Percentiles rank a stretch among this genome's conserved stretches.
Conservation (phyloP, 2,329 filamentous ascomycete genomes). For the Aspergillus tubingensis region DNA sequence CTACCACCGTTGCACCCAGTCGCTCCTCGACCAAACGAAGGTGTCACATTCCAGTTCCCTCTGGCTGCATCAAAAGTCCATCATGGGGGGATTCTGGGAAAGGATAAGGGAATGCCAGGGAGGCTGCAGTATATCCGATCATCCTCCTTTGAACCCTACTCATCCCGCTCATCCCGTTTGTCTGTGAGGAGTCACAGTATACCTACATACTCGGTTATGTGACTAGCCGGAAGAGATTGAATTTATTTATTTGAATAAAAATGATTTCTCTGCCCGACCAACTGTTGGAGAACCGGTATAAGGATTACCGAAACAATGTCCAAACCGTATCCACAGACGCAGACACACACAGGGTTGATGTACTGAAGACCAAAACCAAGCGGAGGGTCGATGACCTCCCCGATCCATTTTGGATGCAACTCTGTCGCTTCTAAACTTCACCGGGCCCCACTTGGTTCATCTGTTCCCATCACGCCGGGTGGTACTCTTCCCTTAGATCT, state of each 20-base stretch:
- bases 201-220: not conserved
- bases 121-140: too few species aligned
- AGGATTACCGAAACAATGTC: not conserved
- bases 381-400: not conserved
- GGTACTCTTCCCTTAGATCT: not conserved
- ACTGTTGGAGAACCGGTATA: not conserved
- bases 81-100: not conserved
- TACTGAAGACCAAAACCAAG: too few species aligned
- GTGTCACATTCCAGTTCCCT: conserved; percentile 20
- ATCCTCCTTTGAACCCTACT: too few species aligned
- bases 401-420: conserved; percentile 4
- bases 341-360: not conserved
- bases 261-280: not conserved
- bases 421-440: not conserved
- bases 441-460: not conserved
- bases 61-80: not conserved
- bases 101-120: not conserved
- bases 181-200: too few species aligned
- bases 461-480: not conserved
- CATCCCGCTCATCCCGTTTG: too few species aligned
- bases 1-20: conserved; percentile 29
- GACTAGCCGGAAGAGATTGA: not conserved
- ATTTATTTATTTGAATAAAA: too few species aligned
- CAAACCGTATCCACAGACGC: not conserved
- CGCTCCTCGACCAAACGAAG: not conserved